Evolutionary conservation across 805 yeast genomes (phyloP).

Genomic region (Cephaloascus albidus): DNA sequence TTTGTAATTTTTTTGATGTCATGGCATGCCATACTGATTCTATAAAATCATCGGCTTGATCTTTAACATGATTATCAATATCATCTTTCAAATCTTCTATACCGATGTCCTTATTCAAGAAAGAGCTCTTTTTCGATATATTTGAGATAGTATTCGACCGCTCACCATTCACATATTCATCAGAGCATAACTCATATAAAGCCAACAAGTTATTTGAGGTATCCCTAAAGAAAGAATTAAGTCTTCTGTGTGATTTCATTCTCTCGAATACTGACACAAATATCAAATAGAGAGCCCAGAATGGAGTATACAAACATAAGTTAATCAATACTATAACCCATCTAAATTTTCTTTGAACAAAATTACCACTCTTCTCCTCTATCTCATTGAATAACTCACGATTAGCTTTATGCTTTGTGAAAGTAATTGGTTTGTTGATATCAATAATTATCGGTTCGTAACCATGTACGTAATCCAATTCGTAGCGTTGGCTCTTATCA

Average conservation of each 20-base stretch:
- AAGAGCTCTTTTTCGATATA: background rate
- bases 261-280: constrained; percentile 28
- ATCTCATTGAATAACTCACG: background rate
- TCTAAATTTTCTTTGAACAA: constrained; percentile 27
- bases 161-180: background rate
- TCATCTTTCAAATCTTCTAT: background rate
- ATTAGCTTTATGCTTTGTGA: constrained; percentile 4
- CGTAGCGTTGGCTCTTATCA: constrained; percentile 17
- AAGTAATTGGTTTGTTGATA: constrained; percentile 30
- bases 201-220: constrained; percentile 12
- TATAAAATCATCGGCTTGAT: constrained; percentile 54
- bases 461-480: constrained; percentile 34
- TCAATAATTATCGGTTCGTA: constrained; percentile 55
- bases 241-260: constrained; percentile 17
- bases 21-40: constrained; percentile 57
- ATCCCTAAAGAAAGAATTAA: constrained; percentile 16
- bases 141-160: background rate
- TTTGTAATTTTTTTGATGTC: constrained; percentile 20
- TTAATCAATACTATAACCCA: constrained; percentile 40
- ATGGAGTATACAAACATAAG: constrained; percentile 46
- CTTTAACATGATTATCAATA: constrained; percentile 22
- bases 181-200: constrained; percentile 13
- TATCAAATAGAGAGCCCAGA: constrained; percentile 54
- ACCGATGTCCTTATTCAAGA: too few species aligned
- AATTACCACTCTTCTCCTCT: constrained; percentile 7